These are phyloP conservation scores for Hirsutella minnesotensis DNA, from an alignment of 2,329 filamentous ascomycete species.

Conservation along the genomic window DNA sequence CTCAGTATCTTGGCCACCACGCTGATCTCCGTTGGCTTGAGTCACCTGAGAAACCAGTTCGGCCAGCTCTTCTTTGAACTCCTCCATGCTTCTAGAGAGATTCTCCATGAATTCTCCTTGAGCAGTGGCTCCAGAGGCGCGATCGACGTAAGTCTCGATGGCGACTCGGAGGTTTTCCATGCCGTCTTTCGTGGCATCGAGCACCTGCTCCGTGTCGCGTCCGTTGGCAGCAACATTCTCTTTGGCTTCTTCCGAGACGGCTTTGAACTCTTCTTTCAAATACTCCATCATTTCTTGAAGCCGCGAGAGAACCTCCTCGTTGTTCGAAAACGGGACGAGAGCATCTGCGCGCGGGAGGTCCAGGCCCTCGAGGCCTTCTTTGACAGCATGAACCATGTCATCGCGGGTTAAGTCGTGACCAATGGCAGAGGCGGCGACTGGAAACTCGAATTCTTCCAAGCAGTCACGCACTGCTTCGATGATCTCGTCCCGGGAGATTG, in stretches of 20 bases:
- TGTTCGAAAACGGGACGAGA: conserved; percentile 29
- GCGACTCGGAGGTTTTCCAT: conserved; percentile 69
- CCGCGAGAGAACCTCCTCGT: conserved; percentile 39
- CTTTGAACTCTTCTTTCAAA: conserved; percentile 47
- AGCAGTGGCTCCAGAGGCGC: conserved; percentile 52
- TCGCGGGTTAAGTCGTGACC: conserved; percentile 44
- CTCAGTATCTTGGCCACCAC: conserved; percentile 61
- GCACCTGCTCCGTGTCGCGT: conserved; percentile 74
- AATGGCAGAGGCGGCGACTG: conserved; percentile 44
- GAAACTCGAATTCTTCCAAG: conserved; percentile 73
- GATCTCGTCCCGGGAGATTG: conserved; percentile 70
- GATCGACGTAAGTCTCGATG: conserved; percentile 72
- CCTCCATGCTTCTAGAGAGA: conserved; percentile 53
- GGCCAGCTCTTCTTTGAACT: conserved; percentile 52
- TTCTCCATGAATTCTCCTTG: conserved; percentile 71
- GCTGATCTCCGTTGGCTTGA: not conserved
- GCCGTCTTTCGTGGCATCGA: conserved; percentile 80
- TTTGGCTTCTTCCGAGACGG: conserved; percentile 53
- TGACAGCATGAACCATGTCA: conserved; percentile 53
- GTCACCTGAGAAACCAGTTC: not conserved
- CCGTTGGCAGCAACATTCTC: conserved; percentile 70
- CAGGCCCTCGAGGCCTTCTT: conserved; percentile 42
- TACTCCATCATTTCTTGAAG: conserved; percentile 54
- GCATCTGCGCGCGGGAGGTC: conserved; percentile 31
- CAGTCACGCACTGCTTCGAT: conserved; percentile 76